These are phyloP conservation scores for Letharia lupina DNA, from an alignment of 495 filamentous ascomycete species.

Conservation along the genomic window DNA sequence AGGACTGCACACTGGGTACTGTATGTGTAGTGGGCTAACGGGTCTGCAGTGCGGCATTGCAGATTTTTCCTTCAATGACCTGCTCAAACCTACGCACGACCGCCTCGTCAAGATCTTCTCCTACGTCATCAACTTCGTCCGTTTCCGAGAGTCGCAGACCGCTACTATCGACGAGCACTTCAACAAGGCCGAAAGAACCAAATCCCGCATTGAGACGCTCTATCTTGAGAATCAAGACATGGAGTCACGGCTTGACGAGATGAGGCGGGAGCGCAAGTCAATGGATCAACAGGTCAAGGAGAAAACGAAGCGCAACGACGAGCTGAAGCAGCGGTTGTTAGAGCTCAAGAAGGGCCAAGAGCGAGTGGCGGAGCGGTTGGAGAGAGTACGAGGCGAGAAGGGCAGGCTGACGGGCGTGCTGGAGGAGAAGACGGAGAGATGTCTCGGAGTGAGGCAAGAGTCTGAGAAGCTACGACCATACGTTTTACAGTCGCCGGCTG, in stretches of 20 bases:
- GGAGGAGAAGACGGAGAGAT: constrained; percentile 67
- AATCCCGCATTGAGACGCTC: constrained; percentile 77
- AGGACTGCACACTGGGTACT: constrained; percentile 1
- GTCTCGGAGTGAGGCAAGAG: constrained; percentile 57
- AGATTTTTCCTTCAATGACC: constrained; percentile 86
- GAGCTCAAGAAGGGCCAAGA: constrained; percentile 72
- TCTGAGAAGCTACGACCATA: constrained; percentile 84
- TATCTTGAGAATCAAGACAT: constrained; percentile 78
- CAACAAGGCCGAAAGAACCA: constrained; percentile 77
- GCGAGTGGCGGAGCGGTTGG: constrained; percentile 65
- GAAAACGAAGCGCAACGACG: constrained; percentile 73
- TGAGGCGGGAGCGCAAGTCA: constrained; percentile 63
- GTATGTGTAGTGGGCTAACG: background rate
- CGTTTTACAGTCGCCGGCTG: constrained; percentile 75
- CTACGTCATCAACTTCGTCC: constrained; percentile 95
- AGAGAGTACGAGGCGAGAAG: constrained; percentile 67
- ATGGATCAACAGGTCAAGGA: constrained; percentile 73
- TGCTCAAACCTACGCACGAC: constrained; percentile 79
- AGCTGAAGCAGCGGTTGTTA: constrained; percentile 68
- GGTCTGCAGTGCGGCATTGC: constrained; percentile 64
- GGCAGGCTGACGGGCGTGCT: constrained; percentile 58
- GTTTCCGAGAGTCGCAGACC: constrained; percentile 88
- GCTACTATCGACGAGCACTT: constrained; percentile 82
- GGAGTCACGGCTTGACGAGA: constrained; percentile 69
- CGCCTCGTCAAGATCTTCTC: constrained; percentile 87